A percentile compares a stretch with the other conserved stretches of the same genome.
phyloP scores from a whole-genome alignment of 192 early-diverging fungal species.

The Entrophospora sp. region DNA sequence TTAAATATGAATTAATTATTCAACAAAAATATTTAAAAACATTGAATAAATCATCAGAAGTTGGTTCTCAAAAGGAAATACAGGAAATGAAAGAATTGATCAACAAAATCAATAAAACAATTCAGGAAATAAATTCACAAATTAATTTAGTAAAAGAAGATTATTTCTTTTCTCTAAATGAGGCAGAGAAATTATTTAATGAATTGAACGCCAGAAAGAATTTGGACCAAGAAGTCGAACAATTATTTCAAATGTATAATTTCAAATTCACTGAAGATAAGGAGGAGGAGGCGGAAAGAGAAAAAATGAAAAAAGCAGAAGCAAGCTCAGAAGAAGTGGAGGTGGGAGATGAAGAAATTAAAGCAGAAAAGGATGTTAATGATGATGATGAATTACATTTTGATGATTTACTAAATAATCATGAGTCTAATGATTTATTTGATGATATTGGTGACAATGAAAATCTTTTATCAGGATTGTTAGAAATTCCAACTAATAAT shows the following conservation, averaged over 20 bases:
- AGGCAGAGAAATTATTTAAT: too few species aligned
- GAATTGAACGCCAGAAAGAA: slow-evolving; percentile 10
- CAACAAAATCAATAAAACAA: too few species aligned
- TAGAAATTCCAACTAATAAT: background rate
- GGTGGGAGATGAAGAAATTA: slow-evolving; percentile 17
- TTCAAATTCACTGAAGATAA: slow-evolving; percentile 22
- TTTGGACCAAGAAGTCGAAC: slow-evolving; percentile 31
- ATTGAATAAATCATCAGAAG: slow-evolving; percentile 3
- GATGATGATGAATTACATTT: slow-evolving; percentile 27
- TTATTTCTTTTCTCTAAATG: too few species aligned
- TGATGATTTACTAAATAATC: slow-evolving; percentile 28
- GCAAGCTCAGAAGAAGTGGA: slow-evolving; percentile 23
- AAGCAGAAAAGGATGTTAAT: background rate
- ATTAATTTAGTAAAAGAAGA: too few species aligned
- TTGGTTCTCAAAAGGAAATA: slow-evolving; percentile 19
- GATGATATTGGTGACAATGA: too few species aligned
- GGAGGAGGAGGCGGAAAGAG: slow-evolving; percentile 22
- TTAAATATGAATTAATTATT: slow-evolving; percentile 10
- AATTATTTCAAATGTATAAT: slow-evolving; percentile 28
- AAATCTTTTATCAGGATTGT: too few species aligned
- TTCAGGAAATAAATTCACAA: too few species aligned
- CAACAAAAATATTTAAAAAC: slow-evolving; percentile 10
- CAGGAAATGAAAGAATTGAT: slow-evolving; percentile 14
- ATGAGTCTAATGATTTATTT: too few species aligned
- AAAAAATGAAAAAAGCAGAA: too few species aligned